Conservation (phyloP, 306 rosid genomes). For the Castanopsis chinensis region DNA sequence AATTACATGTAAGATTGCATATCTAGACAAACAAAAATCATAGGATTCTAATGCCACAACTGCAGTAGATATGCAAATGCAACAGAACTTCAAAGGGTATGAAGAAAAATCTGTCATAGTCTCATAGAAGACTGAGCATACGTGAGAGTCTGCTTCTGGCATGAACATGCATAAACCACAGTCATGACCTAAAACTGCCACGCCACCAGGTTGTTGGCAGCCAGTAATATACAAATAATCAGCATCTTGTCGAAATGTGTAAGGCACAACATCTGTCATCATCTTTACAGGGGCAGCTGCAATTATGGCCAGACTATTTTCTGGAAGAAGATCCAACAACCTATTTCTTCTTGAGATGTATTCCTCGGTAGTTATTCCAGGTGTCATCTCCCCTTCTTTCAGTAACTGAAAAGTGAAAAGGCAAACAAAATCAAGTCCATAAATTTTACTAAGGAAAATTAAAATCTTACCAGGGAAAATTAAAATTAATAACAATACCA, state of each 20-base stretch:
- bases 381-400: slow-evolving; percentile 83
- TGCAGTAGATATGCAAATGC: background rate
- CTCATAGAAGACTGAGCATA: slow-evolving; percentile 41
- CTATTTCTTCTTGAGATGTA: slow-evolving; percentile 70
- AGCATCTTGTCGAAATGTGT: slow-evolving; percentile 85
- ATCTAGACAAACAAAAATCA: background rate
- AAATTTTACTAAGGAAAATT: slow-evolving; percentile 3
- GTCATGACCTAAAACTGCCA: slow-evolving; percentile 81
- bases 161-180: slow-evolving; percentile 93
- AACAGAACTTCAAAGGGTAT: slow-evolving; percentile 8
- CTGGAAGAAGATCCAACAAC: slow-evolving; percentile 81
- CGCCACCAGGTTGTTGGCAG: slow-evolving; percentile 93
- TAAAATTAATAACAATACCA: background rate
- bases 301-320: slow-evolving; percentile 80
- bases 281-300: slow-evolving; percentile 91
- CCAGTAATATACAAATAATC: slow-evolving; percentile 86
- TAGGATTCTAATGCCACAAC: background rate
- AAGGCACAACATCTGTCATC: slow-evolving; percentile 98
- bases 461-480: background rate
- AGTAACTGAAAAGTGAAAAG: slow-evolving; percentile 58
- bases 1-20: background rate
- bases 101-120: slow-evolving; percentile 4
- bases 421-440: slow-evolving; percentile 1
- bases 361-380: slow-evolving; percentile 72
- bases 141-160: slow-evolving; percentile 77